Evolutionary conservation across 2,329 filamentous ascomycete species (phyloP).

Genomic region (Aspergillus brasiliensis): DNA sequence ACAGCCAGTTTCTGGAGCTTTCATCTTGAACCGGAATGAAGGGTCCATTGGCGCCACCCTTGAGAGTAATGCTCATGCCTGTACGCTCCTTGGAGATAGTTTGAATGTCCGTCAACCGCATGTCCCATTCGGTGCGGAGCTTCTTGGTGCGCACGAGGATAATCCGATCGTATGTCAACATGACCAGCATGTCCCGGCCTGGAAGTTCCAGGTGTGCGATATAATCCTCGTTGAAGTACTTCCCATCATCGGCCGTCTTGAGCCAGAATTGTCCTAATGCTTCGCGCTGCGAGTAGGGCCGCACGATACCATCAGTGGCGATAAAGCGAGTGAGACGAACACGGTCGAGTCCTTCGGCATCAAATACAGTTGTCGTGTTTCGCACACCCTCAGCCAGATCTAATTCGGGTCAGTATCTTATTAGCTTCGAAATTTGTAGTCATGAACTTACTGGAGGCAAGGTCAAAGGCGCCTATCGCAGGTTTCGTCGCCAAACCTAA

Average conservation of each 20-base stretch:
- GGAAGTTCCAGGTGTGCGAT: conserved; percentile 94
- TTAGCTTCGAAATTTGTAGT: neutral
- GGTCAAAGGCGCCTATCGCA: conserved; percentile 92
- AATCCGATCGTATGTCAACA: conserved; percentile 86
- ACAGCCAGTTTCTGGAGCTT: conserved; percentile 68
- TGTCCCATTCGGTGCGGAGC: conserved; percentile 91
- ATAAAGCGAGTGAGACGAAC: conserved; percentile 93
- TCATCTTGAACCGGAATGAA: conserved; percentile 95
- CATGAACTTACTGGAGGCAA: conserved; percentile 71
- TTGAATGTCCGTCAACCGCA: conserved; percentile 91
- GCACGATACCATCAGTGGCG: conserved; percentile 86
- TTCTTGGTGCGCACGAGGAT: conserved; percentile 86
- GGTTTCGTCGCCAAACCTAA: conserved; percentile 95
- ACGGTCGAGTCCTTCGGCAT: conserved; percentile 89
- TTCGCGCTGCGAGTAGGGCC: conserved; percentile 91
- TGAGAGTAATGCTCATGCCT: conserved; percentile 82
- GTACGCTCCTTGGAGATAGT: conserved; percentile 97
- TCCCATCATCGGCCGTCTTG: conserved; percentile 95
- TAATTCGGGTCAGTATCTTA: conserved; percentile 22
- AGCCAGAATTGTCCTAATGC: conserved; percentile 98
- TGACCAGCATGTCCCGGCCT: conserved; percentile 81
- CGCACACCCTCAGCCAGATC: conserved; percentile 94
- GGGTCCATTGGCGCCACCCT: conserved; percentile 89
- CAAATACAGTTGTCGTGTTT: conserved; percentile 98
- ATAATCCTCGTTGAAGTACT: conserved; percentile 97